Percentiles rank a stretch among this genome's conserved stretches.
These are phyloP conservation scores for Diplotaxis tenuifolia DNA, from an alignment of 345 rosid species.

Conservation along the genomic window DNA sequence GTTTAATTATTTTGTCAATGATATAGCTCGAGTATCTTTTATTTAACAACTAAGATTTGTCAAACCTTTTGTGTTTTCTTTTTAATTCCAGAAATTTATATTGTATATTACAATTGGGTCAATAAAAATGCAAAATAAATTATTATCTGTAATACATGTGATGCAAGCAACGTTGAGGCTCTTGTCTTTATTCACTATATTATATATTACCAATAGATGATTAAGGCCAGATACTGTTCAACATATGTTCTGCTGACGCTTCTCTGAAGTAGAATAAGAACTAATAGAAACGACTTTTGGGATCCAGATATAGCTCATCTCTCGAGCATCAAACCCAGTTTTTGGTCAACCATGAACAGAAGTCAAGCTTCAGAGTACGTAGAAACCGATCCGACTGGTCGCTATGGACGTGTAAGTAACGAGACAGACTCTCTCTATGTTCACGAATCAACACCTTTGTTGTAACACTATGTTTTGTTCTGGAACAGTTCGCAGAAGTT, in stretches of 20 bases:
- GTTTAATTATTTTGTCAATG: conserved; percentile 13
- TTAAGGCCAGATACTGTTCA: conserved; percentile 32
- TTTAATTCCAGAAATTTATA: not conserved
- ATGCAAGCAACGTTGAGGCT: conserved; percentile 25
- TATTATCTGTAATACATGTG: conserved; percentile 17
- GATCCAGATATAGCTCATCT: conserved; percentile 6
- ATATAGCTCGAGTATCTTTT: conserved; percentile 16
- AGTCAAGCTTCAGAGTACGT: conserved; percentile 48
- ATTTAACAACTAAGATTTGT: not conserved
- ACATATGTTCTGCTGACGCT: conserved; percentile 30
- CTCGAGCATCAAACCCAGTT: conserved; percentile 19
- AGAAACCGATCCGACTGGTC: conserved; percentile 86
- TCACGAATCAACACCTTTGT: conserved; percentile 8
- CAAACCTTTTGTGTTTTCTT: not conserved
- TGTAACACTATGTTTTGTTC: conserved; percentile 21
- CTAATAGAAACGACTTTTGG: conserved; percentile 30
- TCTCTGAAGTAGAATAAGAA: conserved; percentile 15
- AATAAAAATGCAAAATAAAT: not conserved
- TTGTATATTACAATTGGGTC: conserved; percentile 20
- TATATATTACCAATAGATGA: conserved; percentile 8
- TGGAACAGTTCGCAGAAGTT: conserved; percentile 56
- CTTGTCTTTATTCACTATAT: conserved; percentile 21
- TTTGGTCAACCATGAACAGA: conserved; percentile 35
- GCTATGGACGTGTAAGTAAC: conserved; percentile 86
- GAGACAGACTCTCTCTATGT: not conserved